Base-by-base conservation (phyloP, 192 early-diverging fungal genomes). In the Piromyces sp. region DNA sequence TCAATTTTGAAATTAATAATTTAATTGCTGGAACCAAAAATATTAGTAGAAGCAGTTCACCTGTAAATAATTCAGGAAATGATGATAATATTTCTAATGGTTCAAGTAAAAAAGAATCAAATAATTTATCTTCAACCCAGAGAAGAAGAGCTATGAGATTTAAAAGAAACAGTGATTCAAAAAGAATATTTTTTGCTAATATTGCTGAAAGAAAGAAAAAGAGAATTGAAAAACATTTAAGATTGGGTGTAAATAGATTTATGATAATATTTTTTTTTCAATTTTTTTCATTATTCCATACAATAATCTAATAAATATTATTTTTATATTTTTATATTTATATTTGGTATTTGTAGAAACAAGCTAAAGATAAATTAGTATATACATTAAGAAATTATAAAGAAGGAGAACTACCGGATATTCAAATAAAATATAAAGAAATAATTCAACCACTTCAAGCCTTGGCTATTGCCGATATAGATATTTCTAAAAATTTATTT, bases 341-440 rank as follows among this genome's bases (percentile, higher is more conserved):
- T n/a, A n/a, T n/a, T n/a, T n/a, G n/a, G n/a, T n/a, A n/a, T 22
- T 2, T 81, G 14, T 86, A 91, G 79, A 91, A 90, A 80, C 81
- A 86, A 30, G 86, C 87, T 4, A 83, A 85, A 30, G 85, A 87
- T 3, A 86, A 88, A 29, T 90, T 87, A 28, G 91, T 94, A 1
- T 84, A 88, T 22, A 86, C 93, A 68, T 87, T 87, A 58, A 87
- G 93, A 12, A 88, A 87, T 79, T 94, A 94, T 81, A 84, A 93
- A 36, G 79, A 85, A 81, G 93, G 94, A 0, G 94, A 95, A 80
- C 85, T 95, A n/a, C 94, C 94, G 3, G 94, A 95, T 84, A 93
- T 95, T 80, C 89, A 93, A 84, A 93, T 95, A 79, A 81, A 86
- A 26, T 81, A 89, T 79, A 87, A 85, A 30, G 94, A 95, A 30